Base-by-base conservation (phyloP, 2,329 filamentous ascomycete species). In the Fusarium lateritium region DNA sequence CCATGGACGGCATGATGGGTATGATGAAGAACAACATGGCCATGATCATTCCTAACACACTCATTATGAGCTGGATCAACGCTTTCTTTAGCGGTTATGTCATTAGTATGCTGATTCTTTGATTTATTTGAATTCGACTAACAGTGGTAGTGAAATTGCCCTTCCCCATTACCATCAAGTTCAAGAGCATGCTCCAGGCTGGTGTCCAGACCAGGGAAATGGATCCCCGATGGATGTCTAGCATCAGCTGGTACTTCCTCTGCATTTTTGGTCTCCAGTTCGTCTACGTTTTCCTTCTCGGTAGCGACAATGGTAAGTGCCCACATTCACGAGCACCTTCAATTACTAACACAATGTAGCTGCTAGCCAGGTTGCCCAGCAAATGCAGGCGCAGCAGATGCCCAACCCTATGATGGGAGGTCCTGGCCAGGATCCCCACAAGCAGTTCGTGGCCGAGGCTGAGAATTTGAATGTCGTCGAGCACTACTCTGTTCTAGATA, bases 11-110 rank as follows among this genome's bases (percentile, higher is more conserved):
- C 73, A 99, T 99, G 96, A 99, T 99, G 96, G 95, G 96, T 73
- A 97, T 97, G 94, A 97, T 99, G 93, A 99, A 99, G 88, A 94
- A 94, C 60, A 97, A 99, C 79, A 97, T 99, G 92, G 95, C 96
- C 70, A 99, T 98, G 96, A 98, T 99, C 84, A 94, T 99, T 61
- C 96, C 96, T 49, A 97, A 99, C 81, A 98, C 94, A 7, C 83
- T 99, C 78, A 99, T 99, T 73, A 99, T 99, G 96, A 96, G 95
- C 71, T 99, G 96, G 96, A 98, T 99, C 79, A 99, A 99, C 83
- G 94, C 96, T 0, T 99, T 98, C 79, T 99, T 99, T 76, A 97
- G 94, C 53, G 96, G 96, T 33, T 99, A 98, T 77, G 96, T 99
- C 47, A 98, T 99, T 67, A 94, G 94, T 97, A 85, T 45, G 77